Conservation (phyloP, 306 rosid species). For the Psophocarpus tetragonolobus region DNA sequence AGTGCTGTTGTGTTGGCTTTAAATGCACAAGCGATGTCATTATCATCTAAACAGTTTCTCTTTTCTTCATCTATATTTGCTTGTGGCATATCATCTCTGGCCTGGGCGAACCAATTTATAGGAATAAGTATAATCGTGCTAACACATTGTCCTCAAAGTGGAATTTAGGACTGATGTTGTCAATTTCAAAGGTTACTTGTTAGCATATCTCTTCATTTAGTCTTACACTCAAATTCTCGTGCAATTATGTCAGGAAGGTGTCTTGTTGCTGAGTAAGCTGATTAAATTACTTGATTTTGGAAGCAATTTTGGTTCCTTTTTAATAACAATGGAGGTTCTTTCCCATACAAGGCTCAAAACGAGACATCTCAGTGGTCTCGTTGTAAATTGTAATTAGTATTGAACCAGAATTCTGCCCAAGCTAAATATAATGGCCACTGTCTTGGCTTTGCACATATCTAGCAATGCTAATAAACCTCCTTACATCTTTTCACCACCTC, state of each 20-base stretch:
- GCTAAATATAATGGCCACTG: neutral
- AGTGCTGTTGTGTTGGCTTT: slow-evolving; percentile 14
- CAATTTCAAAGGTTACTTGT: neutral
- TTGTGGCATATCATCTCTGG: neutral
- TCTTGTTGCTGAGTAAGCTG: neutral
- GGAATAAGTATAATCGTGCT: neutral
- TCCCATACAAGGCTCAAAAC: neutral
- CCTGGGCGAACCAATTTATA: neutral
- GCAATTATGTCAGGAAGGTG: neutral
- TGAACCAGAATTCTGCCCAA: neutral
- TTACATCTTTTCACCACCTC: neutral
- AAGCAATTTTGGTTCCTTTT: neutral
- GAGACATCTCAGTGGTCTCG: neutral
- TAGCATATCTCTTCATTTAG: neutral
- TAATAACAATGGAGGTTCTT: neutral
- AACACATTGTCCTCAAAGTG: neutral
- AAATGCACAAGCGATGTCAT: neutral
- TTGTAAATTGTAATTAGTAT: neutral
- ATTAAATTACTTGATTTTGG: neutral
- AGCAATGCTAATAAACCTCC: neutral
- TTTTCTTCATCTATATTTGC: neutral
- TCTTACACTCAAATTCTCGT: neutral
- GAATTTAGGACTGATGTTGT: neutral
- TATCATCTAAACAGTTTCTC: neutral
- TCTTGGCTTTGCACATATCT: neutral